Conservation (phyloP, 2,329 filamentous ascomycete genomes). For the Westerdykella sp. region DNA sequence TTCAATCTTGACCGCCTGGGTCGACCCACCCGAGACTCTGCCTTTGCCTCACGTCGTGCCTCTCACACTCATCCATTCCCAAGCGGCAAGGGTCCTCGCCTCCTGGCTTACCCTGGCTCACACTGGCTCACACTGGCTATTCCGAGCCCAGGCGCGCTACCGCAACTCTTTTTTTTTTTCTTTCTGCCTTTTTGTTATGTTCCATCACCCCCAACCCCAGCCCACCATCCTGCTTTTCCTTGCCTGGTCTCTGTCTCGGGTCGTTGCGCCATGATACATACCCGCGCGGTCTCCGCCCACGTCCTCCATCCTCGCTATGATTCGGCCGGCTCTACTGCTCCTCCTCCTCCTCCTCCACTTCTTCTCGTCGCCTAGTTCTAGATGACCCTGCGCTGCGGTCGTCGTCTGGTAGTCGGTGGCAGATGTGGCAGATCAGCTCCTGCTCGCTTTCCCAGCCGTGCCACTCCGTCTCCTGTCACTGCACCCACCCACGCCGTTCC, state of each 20-base stretch:
- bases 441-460: slow-evolving; percentile 34
- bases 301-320: slow-evolving; percentile 21
- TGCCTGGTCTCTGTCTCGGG: slow-evolving; percentile 25
- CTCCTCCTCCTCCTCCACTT: slow-evolving; percentile 25
- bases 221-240: slow-evolving; percentile 15
- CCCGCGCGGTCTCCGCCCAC: slow-evolving; percentile 25
- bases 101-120: no score
- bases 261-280: slow-evolving; percentile 40
- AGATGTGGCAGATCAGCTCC: slow-evolving; percentile 27
- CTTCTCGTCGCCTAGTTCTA: slow-evolving; percentile 30
- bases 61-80: no score
- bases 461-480: slow-evolving; percentile 29
- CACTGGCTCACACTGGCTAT: neutral
- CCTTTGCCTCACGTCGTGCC: no score
- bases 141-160: neutral
- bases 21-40: no score
- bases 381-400: neutral
- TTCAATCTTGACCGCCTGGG: neutral
- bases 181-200: slow-evolving; percentile 16
- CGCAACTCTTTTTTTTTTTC: neutral
- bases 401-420: slow-evolving; percentile 8
- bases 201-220: slow-evolving; percentile 21
- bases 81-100: no score
- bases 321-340: slow-evolving; percentile 18
- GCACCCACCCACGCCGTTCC: slow-evolving; percentile 19